Conservation (phyloP, 2,329 filamentous ascomycete species). For the Phialophora chinensis region DNA sequence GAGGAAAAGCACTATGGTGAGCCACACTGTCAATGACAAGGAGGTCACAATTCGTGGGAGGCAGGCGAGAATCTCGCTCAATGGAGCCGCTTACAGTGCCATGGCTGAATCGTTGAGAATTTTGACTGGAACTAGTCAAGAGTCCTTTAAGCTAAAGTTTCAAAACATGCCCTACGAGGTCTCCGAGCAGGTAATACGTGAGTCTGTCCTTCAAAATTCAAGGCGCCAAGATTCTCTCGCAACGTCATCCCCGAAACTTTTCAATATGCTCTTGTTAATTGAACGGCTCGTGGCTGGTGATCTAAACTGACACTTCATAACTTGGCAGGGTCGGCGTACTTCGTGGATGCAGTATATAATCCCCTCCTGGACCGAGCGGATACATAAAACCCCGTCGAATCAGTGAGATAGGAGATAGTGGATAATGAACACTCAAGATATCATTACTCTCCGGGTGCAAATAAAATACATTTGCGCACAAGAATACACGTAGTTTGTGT, state of each 20-base stretch:
- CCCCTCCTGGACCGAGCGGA: conserved; percentile 9
- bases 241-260: background rate
- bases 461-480: no score
- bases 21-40: no score
- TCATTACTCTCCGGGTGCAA: no score
- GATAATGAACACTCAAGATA: no score
- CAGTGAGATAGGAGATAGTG: no score
- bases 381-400: background rate
- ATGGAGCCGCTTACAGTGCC: no score
- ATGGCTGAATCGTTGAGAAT: no score
- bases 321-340: conserved; percentile 23
- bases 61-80: no score
- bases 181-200: background rate
- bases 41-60: no score
- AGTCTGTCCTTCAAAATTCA: background rate
- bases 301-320: background rate
- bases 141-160: background rate
- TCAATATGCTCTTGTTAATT: background rate
- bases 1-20: no score
- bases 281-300: conserved; percentile 2
- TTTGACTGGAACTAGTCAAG: background rate
- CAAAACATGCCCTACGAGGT: conserved; percentile 5
- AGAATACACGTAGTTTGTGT: no score
- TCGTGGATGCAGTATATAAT: conserved; percentile 28
- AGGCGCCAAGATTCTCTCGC: background rate